Evolutionary conservation across 2,329 filamentous ascomycete genomes (phyloP), one percentile per base, ranked within the genome.

Genomic region (Didymosphaeria variabile): DNA sequence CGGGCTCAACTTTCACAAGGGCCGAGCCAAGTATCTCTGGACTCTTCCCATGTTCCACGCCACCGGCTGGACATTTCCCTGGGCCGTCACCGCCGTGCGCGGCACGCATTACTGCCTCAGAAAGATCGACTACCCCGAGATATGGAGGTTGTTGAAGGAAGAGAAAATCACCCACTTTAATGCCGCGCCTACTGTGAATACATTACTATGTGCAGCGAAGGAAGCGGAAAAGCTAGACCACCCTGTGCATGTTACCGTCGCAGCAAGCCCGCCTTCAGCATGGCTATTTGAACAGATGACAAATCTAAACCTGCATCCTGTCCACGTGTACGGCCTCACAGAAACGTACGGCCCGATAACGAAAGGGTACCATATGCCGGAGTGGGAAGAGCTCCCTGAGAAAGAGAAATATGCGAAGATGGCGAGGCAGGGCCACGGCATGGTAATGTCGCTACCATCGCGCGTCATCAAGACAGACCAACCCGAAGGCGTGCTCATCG

Each of bases 331-430:
- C 76, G 95, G 95, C 42, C 73, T 90, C 70, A 90, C 88, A 1
- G 89, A 98, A 81, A 98, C 94, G 0, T 98, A 98, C 72, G 95
- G 95, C 0, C 95, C 95, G 10, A 94, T 97, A 62, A 98, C 94
- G 1, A 97, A 96, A 77, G 93, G 94, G 10, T 99, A 99, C 72
- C 84, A 90, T 58, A 86, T 98, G 80, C 92, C 93, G 0, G 84
- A 86, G 32, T 99, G 95, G 95, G 88, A 95, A n/a, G 72, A 77
- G 0, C 82, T 97, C 0, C 86, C 91, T 0, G 67, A 82, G 5
- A 88, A 91, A 31, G 92, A 97, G 63, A 93, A 91, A 77, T 99
- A 94, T 73, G 87, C 87, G 65, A 90, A 88, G 70, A 97, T 98
- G 94, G 94, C 95, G 5, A 86, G 94, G 4, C 95, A 99, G 79